Conservation (phyloP, 2,329 filamentous ascomycete species). For the Pseudogymnoascus sp. region DNA sequence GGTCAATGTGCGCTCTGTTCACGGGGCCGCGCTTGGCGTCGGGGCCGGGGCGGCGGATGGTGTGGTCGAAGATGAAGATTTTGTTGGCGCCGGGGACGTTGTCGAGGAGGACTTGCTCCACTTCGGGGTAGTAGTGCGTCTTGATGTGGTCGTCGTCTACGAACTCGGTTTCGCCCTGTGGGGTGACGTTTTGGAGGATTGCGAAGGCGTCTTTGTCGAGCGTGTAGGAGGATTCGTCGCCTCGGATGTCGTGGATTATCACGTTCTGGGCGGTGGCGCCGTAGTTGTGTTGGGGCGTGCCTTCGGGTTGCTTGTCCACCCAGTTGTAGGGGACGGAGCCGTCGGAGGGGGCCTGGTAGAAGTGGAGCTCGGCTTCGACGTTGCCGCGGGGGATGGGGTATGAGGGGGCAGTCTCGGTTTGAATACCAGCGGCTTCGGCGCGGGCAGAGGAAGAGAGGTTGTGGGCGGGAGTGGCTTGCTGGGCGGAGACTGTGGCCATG, state of each 20-base stretch:
- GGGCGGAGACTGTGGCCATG: conserved; percentile 32
- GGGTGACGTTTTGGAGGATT: conserved; percentile 49
- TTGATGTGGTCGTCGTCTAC: conserved; percentile 61
- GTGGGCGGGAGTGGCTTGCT: conserved; percentile 34
- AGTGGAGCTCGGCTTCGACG: conserved; percentile 41
- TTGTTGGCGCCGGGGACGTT: conserved; percentile 57
- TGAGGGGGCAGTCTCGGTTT: conserved; percentile 10
- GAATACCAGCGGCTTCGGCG: conserved; percentile 16
- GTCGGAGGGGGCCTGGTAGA: conserved; percentile 47
- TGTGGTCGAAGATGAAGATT: conserved; percentile 80
- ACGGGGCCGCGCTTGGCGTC: conserved; percentile 60
- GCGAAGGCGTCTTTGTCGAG: conserved; percentile 72
- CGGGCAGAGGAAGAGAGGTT: conserved; percentile 27
- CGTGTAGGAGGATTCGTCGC: conserved; percentile 54
- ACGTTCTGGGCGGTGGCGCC: conserved; percentile 23
- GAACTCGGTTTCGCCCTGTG: conserved; percentile 53
- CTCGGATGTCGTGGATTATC: conserved; percentile 64
- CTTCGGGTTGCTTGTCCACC: conserved; percentile 35
- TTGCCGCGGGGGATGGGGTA: conserved; percentile 40
- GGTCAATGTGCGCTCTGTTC: conserved; percentile 70
- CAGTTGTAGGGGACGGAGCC: conserved; percentile 47
- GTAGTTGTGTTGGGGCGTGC: conserved; percentile 23
- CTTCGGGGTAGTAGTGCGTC: conserved; percentile 73
- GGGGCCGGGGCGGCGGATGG: conserved; percentile 60
- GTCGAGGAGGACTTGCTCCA: conserved; percentile 62